Evolutionary conservation across 257 asterid species (phyloP).

Genomic region (Ocimum tenuiflorum): DNA sequence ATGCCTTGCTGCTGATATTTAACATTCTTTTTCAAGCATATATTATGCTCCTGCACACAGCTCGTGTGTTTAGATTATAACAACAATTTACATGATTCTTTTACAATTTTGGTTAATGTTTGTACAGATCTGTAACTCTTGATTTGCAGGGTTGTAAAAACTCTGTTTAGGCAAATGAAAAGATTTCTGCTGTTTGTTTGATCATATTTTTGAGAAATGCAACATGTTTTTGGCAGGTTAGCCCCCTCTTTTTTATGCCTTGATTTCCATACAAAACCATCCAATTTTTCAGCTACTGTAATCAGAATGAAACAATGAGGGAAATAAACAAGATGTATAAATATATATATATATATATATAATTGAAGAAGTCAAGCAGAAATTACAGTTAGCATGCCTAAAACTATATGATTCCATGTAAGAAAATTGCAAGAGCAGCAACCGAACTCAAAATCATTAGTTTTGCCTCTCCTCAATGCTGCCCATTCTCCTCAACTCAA

Average conservation of each 20-base stretch:
- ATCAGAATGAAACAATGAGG: too few species aligned
- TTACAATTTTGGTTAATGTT: conserved; percentile 15
- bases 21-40: background rate
- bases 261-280: too few species aligned
- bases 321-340: background rate
- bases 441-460: conserved; percentile 15
- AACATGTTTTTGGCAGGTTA: background rate
- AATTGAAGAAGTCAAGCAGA: background rate
- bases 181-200: background rate
- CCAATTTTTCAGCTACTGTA: too few species aligned
- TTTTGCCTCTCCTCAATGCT: conserved; percentile 36
- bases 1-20: conserved; percentile 37
- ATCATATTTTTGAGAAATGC: background rate
- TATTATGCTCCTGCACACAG: conserved; percentile 23
- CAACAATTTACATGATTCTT: conserved; percentile 15
- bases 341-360: background rate
- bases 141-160: conserved; percentile 5
- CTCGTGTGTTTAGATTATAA: conserved; percentile 8
- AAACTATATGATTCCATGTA: background rate
- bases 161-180: conserved; percentile 9
- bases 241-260: too few species aligned
- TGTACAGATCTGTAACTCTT: conserved; percentile 24
- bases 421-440: background rate
- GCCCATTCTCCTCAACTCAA: conserved; percentile 58
- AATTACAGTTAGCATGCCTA: background rate